Base-by-base conservation (phyloP, 768 basidiomycete genomes). In the Tubosaeta brunneosetosa region DNA sequence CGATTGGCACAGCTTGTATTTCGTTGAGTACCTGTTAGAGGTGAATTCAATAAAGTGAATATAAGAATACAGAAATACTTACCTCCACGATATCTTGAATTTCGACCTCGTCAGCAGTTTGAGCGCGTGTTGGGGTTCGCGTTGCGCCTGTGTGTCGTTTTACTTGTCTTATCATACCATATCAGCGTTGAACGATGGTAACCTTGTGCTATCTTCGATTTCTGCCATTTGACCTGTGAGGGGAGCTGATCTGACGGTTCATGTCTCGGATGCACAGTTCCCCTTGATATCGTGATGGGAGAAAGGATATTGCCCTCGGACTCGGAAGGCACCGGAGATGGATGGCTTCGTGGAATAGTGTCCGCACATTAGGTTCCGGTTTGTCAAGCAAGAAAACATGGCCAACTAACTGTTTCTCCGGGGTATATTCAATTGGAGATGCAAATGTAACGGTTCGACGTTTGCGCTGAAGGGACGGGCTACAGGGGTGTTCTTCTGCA, bases 61-160 rank as follows among this genome's bases (percentile, higher is more conserved):
- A 34, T 38, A 33, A 37, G 25, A 50, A 16, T 7, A 17, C 19
- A 47, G 11, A 19, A 4, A 19, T 12, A 53, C 69, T 66, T 56
- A 80, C 82, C 51, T 75, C 70, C 32, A 76, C 65, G 49, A 84
- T 81, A 37, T 64, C 66, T 50, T 62, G 60, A 9, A 71, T 62
- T 26, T 51, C 63, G 32, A 42, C 55, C 9, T 53, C 56, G 11
- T 57, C 55, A 8, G 44, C 17, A 26, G 11, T 47, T 19, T 40
- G 44, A 40, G 50, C 46, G n/a, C 29, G 36, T 16, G 14, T 37
- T 6, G 50, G 36, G 25, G 34, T 19, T 52, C 59, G 42, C 8
- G 29, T 19, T 25, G 29, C 6, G 17, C 22, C 45, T 47, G 27
- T 34, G 19, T 10, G 26, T 44, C 16, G 1, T 9, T 25, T 51